phyloP scores from a whole-genome alignment of 176 grass and related monocot genomes.

The bread wheat (Triticum aestivum) region DNA sequence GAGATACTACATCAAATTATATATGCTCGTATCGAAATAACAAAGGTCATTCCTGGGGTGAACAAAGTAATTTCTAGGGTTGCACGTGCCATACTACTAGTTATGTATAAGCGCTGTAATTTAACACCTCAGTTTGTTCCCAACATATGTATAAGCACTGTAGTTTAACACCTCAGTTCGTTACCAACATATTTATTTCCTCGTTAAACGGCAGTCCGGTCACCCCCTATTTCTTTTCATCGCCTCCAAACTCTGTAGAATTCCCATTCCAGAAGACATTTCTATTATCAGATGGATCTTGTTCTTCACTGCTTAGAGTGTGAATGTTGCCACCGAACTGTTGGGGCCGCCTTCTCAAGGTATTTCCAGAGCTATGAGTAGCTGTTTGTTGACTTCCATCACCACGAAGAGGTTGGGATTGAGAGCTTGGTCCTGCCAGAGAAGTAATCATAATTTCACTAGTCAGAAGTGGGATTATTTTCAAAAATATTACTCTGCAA shows the following conservation, averaged over 20 bases:
- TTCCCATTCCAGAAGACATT: constrained; percentile 99
- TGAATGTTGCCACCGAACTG: constrained; percentile 86
- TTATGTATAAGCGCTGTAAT: background rate
- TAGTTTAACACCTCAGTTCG: background rate
- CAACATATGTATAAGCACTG: background rate
- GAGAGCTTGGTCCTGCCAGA: constrained; percentile 32
- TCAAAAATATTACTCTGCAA: background rate
- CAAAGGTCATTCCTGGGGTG: background rate
- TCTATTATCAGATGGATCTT: constrained; percentile 46
- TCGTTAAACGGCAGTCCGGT: background rate
- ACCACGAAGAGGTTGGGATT: background rate
- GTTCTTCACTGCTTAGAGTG: constrained; percentile 54
- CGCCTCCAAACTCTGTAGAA: constrained; percentile 90
- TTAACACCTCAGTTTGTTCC: background rate
- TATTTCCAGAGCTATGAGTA: constrained; percentile 21
- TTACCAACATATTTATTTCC: background rate
- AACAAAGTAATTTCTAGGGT: background rate
- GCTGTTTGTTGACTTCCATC: constrained; percentile 29
- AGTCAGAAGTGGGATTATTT: background rate
- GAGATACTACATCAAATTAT: no score
- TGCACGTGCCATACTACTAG: background rate
- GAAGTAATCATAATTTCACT: background rate
- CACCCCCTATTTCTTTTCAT: constrained; percentile 51
- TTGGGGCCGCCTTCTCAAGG: constrained; percentile 31
- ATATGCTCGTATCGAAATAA: background rate